These are phyloP conservation scores for Fusarium liriodendri DNA, from an alignment of 2,329 filamentous ascomycete species.

Conservation along the genomic window DNA sequence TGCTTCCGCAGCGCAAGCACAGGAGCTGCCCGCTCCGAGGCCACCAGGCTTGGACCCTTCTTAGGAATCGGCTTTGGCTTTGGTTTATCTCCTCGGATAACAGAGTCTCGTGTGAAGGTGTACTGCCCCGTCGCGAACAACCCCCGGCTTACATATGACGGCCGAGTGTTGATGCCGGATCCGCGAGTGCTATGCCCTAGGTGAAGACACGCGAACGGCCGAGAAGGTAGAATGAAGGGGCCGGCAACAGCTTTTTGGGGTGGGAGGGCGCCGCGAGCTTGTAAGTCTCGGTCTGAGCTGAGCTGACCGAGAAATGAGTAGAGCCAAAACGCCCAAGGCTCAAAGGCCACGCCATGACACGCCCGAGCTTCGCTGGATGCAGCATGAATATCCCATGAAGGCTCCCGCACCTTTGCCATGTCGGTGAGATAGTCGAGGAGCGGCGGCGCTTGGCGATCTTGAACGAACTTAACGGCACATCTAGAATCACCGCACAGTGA, in stretches of 20 bases:
- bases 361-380: conserved; percentile 42
- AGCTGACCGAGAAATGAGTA: conserved; percentile 55
- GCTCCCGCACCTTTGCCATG: conserved; percentile 45
- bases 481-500: conserved; percentile 49
- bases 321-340: conserved; percentile 56
- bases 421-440: conserved; percentile 51
- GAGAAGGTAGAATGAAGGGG: conserved; percentile 53
- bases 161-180: conserved; percentile 48
- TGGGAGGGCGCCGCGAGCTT: conserved; percentile 23
- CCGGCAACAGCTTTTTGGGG: conserved; percentile 48
- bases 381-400: conserved; percentile 47
- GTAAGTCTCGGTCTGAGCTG: conserved; percentile 49
- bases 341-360: conserved; percentile 51
- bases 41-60: conserved; percentile 18
- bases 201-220: conserved; percentile 52
- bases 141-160: conserved; percentile 51
- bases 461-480: conserved; percentile 48
- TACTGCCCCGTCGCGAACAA: conserved; percentile 49
- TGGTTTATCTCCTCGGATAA: conserved; percentile 5
- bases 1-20: conserved; percentile 39
- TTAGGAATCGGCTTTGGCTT: conserved; percentile 18
- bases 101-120: conserved; percentile 47
- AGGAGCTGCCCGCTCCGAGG: conserved; percentile 32
- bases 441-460: conserved; percentile 44
- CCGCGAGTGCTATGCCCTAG: conserved; percentile 51